Conservation (phyloP, 179 eudicot genomes). For the Sideroxylon spinosum region DNA sequence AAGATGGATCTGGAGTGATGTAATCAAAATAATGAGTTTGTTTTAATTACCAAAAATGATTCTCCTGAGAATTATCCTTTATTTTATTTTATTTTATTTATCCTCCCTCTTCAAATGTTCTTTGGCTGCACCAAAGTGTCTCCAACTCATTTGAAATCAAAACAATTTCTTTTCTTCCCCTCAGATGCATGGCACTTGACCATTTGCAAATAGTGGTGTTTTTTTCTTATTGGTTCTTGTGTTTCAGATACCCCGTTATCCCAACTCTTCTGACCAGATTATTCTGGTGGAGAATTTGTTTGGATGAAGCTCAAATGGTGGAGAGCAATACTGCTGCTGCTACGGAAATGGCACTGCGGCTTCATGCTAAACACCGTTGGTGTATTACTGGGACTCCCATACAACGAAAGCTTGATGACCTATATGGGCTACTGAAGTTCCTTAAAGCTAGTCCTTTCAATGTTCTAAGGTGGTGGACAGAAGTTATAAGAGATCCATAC, state of each 20-base stretch:
- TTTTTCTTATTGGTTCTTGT: conserved; percentile 12
- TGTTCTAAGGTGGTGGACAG: conserved; percentile 75
- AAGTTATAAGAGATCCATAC: conserved; percentile 80
- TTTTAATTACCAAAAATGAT: too few relatives aligned
- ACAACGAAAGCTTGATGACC: conserved; percentile 90
- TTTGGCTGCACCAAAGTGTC: not conserved
- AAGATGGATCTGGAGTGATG: not conserved
- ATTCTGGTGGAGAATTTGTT: conserved; percentile 92
- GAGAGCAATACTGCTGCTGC: conserved; percentile 85
- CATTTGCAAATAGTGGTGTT: not conserved
- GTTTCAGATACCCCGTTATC: conserved; percentile 76
- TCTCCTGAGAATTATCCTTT: not conserved
- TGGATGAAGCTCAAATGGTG: conserved; percentile 99
- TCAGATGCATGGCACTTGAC: not conserved
- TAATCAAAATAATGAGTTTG: not conserved
- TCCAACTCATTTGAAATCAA: not conserved
- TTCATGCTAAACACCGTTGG: conserved; percentile 79
- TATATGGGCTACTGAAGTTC: conserved; percentile 85
- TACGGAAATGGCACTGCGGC: conserved; percentile 89
- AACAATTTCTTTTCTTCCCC: not conserved
- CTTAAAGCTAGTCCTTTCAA: conserved; percentile 81
- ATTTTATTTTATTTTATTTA: not conserved
- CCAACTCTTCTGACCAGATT: conserved; percentile 84
- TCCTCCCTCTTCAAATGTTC: not conserved
- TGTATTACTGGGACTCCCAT: conserved; percentile 97